Conservation (phyloP, 2,329 filamentous ascomycete genomes). For the Fusarium bactridioides region DNA sequence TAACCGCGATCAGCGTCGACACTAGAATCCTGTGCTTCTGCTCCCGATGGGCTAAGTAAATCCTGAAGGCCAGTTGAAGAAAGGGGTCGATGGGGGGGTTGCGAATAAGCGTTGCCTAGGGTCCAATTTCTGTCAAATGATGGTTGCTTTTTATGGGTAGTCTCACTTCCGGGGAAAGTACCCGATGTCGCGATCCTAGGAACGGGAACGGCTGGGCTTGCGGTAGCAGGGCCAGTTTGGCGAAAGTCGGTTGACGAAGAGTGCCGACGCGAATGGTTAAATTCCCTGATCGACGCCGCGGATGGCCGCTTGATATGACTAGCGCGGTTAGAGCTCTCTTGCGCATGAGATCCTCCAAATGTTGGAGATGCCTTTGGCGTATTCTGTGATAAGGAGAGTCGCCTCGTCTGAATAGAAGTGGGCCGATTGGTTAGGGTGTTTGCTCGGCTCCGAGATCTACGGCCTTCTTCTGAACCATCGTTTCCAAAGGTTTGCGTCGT, state of each 20-base stretch:
- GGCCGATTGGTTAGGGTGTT: slow-evolving; percentile 65
- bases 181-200: slow-evolving; percentile 55
- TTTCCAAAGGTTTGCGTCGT: slow-evolving; percentile 66
- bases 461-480: slow-evolving; percentile 65
- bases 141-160: slow-evolving; percentile 68
- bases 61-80: slow-evolving; percentile 63
- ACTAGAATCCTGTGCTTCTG: slow-evolving; percentile 56
- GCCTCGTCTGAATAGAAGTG: slow-evolving; percentile 56
- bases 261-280: slow-evolving; percentile 86
- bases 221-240: slow-evolving; percentile 41
- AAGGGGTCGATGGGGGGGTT: slow-evolving; percentile 54
- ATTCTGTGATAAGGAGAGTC: slow-evolving; percentile 56
- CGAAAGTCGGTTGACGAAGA: slow-evolving; percentile 80
- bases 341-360: slow-evolving; percentile 49
- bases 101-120: slow-evolving; percentile 60
- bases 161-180: slow-evolving; percentile 52
- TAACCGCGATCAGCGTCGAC: slow-evolving; percentile 85
- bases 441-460: slow-evolving; percentile 61
- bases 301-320: slow-evolving; percentile 71
- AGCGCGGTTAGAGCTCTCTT: slow-evolving; percentile 57
- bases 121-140: slow-evolving; percentile 78
- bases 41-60: slow-evolving; percentile 48
- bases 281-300: slow-evolving; percentile 80
- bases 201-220: slow-evolving; percentile 36
- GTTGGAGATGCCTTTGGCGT: slow-evolving; percentile 59